Evolutionary conservation across 176 grass and related monocot genomes (phyloP), one percentile per base, ranked within the genome.

Genomic region (Hordeum vulgare): DNA sequence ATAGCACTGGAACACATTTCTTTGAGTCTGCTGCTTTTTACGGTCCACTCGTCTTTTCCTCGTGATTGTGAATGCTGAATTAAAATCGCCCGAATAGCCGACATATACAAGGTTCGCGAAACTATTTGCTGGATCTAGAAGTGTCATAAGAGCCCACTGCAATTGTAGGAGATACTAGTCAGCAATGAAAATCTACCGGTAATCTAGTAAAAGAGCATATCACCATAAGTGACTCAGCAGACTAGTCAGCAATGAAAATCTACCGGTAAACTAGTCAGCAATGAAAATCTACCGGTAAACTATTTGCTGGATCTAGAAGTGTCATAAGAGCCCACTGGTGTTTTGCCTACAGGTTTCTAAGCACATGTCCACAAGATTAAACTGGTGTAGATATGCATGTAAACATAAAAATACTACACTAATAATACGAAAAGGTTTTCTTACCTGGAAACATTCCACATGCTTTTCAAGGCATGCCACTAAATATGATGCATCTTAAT

Each of bases 131-230:
- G 96, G 93, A 81, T 99, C 96, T 70, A 89, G 74, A 83, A 99
- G 89, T 73, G 96, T 99, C 96, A 99, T 96, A 66, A 99, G 85
- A 77, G 96, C 89, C 96, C 96, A 99, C 96, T 99, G 89, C 83
- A 87, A 90, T 76, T 18, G 3, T 23, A 80, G 40, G 75, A 49
- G 45, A 53, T 49, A 29, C 4, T 79, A 64, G 44, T 85, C 35
- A 85, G 56, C 26, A 77, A 75, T 21, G 7, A 60, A 78, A 44
- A 85, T 60, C 6, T 26, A 88, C 7, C 0, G 24, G 33, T 71
- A 79, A 51, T 39, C 61, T 25, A 60, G 3, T 44, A 45, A 65
- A 49, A 59, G 35, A 71, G 62, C 12, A 37, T 54, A 72, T 14
- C 40, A 70, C 45, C 31, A 76, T 2, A 65, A n/a, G n/a, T n/a